Percentiles rank a stretch among this genome's conserved stretches.
Evolutionary conservation across 345 rosid genomes (phyloP).

Genomic region (Erucastrum elatum): DNA sequence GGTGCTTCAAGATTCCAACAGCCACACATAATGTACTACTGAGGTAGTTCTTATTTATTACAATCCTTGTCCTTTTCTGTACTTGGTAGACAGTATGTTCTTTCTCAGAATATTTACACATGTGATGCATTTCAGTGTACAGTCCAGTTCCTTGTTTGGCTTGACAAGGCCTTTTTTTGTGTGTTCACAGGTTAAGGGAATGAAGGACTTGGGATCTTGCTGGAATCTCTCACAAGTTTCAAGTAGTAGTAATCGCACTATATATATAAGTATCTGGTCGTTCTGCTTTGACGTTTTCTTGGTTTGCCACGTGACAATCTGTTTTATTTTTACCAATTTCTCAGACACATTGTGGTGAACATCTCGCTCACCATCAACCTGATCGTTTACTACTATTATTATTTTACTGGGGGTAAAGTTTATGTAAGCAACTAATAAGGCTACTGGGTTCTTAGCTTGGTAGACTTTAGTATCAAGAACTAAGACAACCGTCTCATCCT

Average conservation of each 20-base stretch:
- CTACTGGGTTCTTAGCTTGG: slow-evolving; percentile 27
- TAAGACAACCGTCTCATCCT: slow-evolving; percentile 10
- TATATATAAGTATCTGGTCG: background rate
- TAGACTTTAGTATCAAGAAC: slow-evolving; percentile 24
- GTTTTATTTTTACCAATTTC: background rate
- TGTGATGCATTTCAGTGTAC: background rate
- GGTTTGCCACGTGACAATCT: background rate
- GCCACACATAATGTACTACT: background rate
- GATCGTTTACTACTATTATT: background rate
- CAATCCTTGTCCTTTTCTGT: background rate
- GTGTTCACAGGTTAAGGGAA: background rate
- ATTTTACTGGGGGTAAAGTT: slow-evolving; percentile 17
- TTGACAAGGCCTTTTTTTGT: background rate
- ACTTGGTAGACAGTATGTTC: background rate
- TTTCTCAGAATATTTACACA: background rate
- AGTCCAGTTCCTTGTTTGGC: slow-evolving; percentile 1
- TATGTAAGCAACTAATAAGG: slow-evolving; percentile 25
- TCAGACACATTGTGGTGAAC: slow-evolving; percentile 23
- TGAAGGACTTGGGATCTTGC: background rate
- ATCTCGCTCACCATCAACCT: slow-evolving; percentile 26
- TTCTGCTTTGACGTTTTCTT: slow-evolving; percentile 17
- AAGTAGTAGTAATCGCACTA: background rate
- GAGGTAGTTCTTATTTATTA: background rate
- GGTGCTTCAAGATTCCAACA: slow-evolving; percentile 24
- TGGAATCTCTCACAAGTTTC: slow-evolving; percentile 4